These are phyloP conservation scores for Juncus effusus DNA, from an alignment of 176 grass and related monocot species.

Conservation along the genomic window DNA sequence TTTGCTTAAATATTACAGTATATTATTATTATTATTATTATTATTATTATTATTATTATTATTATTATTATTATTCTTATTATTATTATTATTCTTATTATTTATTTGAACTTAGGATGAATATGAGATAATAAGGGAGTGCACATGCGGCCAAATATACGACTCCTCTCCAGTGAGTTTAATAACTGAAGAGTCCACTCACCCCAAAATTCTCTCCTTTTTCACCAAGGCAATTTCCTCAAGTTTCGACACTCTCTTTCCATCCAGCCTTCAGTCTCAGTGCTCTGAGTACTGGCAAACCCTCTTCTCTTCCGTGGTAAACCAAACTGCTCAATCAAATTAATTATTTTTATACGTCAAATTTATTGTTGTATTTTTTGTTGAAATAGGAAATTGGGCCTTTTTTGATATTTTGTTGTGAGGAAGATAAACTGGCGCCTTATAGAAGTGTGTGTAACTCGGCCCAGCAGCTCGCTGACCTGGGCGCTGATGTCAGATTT, in stretches of 20 bases:
- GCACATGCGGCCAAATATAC: constrained; percentile 81
- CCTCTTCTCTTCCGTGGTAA: constrained; percentile 85
- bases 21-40: constrained; percentile 23
- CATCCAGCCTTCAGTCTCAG: constrained; percentile 89
- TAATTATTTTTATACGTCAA: background rate
- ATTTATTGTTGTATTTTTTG: constrained; percentile 3
- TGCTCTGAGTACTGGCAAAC: constrained; percentile 87
- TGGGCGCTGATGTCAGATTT: constrained; percentile 68
- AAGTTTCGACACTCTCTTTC: constrained; percentile 78
- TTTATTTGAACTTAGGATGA: constrained; percentile 43
- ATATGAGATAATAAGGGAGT: constrained; percentile 68
- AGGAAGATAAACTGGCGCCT: constrained; percentile 83
- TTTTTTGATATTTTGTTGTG: constrained; percentile 87
- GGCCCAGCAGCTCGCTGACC: constrained; percentile 55
- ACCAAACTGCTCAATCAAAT: background rate
- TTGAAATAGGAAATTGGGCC: constrained; percentile 66
- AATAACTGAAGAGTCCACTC: constrained; percentile 46
- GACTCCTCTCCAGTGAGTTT: constrained; percentile 85
- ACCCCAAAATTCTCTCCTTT: constrained; percentile 55
- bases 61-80: constrained; percentile 24
- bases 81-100: background rate
- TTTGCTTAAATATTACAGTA: background rate
- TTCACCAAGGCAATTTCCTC: constrained; percentile 73
- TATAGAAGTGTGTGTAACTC: constrained; percentile 67
- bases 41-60: constrained; percentile 1